Evolutionary conservation across 2,329 filamentous ascomycete species (phyloP), one percentile per base, ranked within the genome.

Genomic region (Epicoccum sorghinum): DNA sequence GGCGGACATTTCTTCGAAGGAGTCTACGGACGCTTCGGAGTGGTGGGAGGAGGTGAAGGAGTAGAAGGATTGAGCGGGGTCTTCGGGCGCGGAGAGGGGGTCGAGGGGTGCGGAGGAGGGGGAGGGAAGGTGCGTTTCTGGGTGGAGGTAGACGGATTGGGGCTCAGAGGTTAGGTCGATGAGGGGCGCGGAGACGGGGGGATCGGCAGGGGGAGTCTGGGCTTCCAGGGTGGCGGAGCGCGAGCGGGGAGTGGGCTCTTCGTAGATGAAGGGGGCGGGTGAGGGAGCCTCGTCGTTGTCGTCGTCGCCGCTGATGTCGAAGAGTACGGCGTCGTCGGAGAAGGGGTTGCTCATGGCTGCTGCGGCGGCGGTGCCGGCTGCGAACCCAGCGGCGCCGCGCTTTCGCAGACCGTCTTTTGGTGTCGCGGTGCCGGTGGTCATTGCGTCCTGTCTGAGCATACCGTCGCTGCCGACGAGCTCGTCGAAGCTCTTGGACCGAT

Each of bases 311-410:
- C 74, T 67, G 33, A 75, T 70, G 61, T 80, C 79, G 30, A 80
- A 77, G 9, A 79, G 73, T 1, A 79, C 68, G 24, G 69, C 54
- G 36, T 72, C 69, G 53, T 81, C 78, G 12, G 72, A 68, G 59
- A 82, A 82, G 4, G 79, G 79, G 46, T 81, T 78, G 1, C 74
- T 72, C 45, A 65, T 55, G 22, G 64, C 58, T 23, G 59, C 62
- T 24, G 74, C 73, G 4, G 66, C 65, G 36, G 60, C 60, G 24
- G 78, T 68, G 13, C 79, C 79, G 42, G 70, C 62, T 10, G 71
- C 67, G 59, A 79, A 77, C 4, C 74, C 77, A 48, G 66, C 65
- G 5, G 46, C 60, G 36, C 72, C 73, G 14, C 70, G 70, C 41
- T 69, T 65, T 42, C 70, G 65, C 7, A 67, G 47, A 0, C 60